A percentile compares a stretch with the other conserved stretches of the same genome.
These are phyloP conservation scores for Cercospora sojina DNA, from an alignment of 2,329 filamentous ascomycete species.

Conservation along the genomic window DNA sequence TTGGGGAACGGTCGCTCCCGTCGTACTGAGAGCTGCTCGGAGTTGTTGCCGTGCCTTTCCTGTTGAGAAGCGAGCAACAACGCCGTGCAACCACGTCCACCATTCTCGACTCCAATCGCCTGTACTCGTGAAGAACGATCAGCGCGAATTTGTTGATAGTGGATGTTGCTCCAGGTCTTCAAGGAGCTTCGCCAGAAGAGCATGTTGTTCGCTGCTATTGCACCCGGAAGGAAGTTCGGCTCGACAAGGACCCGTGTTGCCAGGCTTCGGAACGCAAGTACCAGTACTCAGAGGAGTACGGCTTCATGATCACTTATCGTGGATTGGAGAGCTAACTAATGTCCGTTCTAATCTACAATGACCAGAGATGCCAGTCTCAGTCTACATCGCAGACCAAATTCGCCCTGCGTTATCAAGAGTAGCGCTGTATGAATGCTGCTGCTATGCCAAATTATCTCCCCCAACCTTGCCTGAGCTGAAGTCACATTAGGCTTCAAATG, in stretches of 20 bases:
- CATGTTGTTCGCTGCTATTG: neutral
- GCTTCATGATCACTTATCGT: constrained; percentile 2
- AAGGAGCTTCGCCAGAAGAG: neutral
- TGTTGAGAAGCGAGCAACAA: neutral
- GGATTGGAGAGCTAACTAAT: constrained; percentile 30
- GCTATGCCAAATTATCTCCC: neutral
- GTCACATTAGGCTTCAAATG: constrained; percentile 9
- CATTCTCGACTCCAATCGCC: neutral
- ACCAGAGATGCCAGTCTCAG: constrained; percentile 22
- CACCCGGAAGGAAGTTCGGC: neutral
- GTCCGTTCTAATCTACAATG: constrained; percentile 24
- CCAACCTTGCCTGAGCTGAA: constrained; percentile 6
- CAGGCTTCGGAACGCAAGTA: neutral
- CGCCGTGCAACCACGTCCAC: neutral
- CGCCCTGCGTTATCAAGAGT: constrained; percentile 15
- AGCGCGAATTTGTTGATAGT: neutral
- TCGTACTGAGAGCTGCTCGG: neutral
- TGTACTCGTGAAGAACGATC: neutral
- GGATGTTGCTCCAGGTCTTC: neutral
- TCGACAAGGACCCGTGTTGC: neutral
- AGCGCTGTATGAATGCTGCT: constrained; percentile 15
- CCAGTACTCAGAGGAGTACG: constrained; percentile 1
- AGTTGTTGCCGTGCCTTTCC: neutral
- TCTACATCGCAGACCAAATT: constrained; percentile 27
- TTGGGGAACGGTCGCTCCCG: neutral